A percentile compares a stretch with the other conserved stretches of the same genome.
These are phyloP conservation scores for Lasiosphaeria ovina DNA, from an alignment of 495 filamentous ascomycete species.

Conservation along the genomic window DNA sequence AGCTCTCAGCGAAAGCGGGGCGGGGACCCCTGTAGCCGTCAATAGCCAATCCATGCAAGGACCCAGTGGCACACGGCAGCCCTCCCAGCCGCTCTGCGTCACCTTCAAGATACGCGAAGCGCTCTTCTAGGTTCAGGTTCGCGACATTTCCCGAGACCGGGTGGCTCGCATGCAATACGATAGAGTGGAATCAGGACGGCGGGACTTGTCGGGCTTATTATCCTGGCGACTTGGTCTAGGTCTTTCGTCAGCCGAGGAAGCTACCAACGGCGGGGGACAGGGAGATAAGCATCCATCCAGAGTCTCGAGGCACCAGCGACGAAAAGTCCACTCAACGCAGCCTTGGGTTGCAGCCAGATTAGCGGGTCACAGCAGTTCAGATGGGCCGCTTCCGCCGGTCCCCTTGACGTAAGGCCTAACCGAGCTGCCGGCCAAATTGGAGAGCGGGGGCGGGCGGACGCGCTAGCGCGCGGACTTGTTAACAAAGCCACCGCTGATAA, in stretches of 20 bases:
- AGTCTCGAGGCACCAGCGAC: neutral
- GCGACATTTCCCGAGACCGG: neutral
- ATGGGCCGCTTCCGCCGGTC: no score
- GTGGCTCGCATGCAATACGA: neutral
- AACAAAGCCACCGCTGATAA: no score
- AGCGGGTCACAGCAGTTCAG: no score
- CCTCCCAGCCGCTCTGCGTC: no score
- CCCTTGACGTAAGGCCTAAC: no score
- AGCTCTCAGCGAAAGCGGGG: neutral
- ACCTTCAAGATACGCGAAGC: no score
- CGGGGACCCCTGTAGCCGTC: neutral
- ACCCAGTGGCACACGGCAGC: no score
- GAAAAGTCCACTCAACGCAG: neutral
- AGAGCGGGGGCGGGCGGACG: no score
- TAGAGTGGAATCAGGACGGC: neutral
- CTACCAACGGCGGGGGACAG: neutral
- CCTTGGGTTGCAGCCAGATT: no score
- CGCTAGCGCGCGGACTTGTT: no score
- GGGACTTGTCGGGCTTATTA: constrained; percentile 21
- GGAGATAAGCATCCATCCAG: constrained; percentile 16
- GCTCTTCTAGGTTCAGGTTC: neutral
- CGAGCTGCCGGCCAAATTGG: no score
- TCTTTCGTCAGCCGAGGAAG: constrained; percentile 16
- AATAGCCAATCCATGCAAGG: no score
- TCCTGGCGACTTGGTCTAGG: constrained; percentile 5